These are phyloP conservation scores for Phytophthora citrophthora DNA, from an alignment of 352 stramenopile species.

Conservation along the genomic window DNA sequence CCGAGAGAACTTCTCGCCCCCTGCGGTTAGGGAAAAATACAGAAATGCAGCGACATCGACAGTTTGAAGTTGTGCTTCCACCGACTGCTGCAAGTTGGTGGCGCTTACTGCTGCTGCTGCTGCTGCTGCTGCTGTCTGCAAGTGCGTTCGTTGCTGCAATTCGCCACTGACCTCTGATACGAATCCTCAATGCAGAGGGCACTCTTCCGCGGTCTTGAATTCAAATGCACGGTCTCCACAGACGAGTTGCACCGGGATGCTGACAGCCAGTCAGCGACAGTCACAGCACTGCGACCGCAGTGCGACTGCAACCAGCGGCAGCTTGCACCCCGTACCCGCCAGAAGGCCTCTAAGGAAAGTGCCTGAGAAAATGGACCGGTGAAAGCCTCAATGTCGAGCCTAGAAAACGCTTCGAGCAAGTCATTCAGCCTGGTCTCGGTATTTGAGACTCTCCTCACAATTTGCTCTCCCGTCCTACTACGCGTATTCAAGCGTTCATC, in stretches of 20 bases:
- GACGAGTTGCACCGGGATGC: constrained; percentile 1
- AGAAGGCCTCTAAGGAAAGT: neutral
- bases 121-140: neutral
- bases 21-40: constrained; percentile 20
- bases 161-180: no score
- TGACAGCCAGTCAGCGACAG: neutral
- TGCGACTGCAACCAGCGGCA: neutral
- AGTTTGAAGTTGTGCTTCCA: neutral
- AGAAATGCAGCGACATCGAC: constrained; percentile 1
- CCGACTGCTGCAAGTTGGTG: neutral
- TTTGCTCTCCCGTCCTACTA: no score
- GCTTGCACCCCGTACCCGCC: neutral
- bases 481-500: neutral
- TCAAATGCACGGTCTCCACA: constrained; percentile 11
- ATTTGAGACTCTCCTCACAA: no score
- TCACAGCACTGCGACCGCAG: no score
- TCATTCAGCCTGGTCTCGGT: no score
- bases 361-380: constrained; percentile 9
- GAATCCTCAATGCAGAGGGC: neutral
- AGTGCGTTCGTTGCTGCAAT: neutral
- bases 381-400: neutral
- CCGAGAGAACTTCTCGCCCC: constrained; percentile 3
- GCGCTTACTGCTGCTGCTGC: no score
- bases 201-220: constrained; percentile 1
- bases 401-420: no score